A percentile compares a stretch with the other conserved stretches of the same genome.
These are phyloP conservation scores for Anisodus tanguticus DNA, from an alignment of 257 asterid species.

Conservation along the genomic window DNA sequence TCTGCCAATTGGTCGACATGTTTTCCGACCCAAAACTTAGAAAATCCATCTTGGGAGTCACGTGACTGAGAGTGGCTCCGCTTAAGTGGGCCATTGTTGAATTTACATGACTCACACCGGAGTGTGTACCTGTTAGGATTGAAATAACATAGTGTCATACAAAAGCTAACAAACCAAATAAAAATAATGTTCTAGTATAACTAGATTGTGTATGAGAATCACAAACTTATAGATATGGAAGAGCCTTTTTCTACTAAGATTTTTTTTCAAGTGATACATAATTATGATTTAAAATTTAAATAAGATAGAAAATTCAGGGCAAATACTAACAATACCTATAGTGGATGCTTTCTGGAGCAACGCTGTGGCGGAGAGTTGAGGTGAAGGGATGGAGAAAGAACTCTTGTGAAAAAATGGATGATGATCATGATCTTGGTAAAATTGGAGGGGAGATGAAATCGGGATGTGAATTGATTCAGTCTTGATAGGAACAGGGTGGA, in stretches of 20 bases:
- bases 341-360: slow-evolving; percentile 75
- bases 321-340: slow-evolving; percentile 39
- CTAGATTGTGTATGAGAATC: no score
- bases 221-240: no score
- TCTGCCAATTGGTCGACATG: slow-evolving; percentile 54
- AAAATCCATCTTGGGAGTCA: slow-evolving; percentile 36
- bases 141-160: no score
- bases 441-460: slow-evolving; percentile 38
- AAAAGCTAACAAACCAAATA: no score
- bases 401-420: slow-evolving; percentile 23
- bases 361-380: slow-evolving; percentile 68
- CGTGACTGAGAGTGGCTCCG: slow-evolving; percentile 44
- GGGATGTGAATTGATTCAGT: slow-evolving; percentile 56
- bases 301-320: no score
- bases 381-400: slow-evolving; percentile 39
- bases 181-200: no score
- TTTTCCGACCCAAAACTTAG: slow-evolving; percentile 30
- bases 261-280: no score
- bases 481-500: slow-evolving; percentile 39
- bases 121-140: neutral
- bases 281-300: no score
- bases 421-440: slow-evolving; percentile 43
- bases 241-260: no score
- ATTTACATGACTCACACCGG: slow-evolving; percentile 47
- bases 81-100: slow-evolving; percentile 72